Evolutionary conservation across 1,284 basidiomycete genomes (phyloP), one percentile per base, ranked within the genome.

Genomic region (Vanrija sp.): DNA sequence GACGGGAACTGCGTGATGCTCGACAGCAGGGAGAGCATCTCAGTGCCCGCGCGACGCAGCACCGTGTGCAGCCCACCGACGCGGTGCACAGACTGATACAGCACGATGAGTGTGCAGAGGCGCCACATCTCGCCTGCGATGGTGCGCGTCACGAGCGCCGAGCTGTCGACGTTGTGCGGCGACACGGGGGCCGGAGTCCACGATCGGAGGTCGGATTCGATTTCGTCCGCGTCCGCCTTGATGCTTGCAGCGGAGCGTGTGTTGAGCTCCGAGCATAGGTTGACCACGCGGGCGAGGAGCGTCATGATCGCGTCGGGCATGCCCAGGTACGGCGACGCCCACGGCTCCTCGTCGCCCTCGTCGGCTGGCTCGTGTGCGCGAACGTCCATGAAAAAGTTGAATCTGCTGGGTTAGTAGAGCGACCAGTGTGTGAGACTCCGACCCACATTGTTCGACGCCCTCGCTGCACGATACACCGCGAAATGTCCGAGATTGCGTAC

Each of bases 61-160:
- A 63, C 60, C 5, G 65, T 64, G 52, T 69, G 67, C 3, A 69
- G 46, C 2, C 52, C 50, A 3, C 67, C 67, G 2, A 67, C 64
- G 8, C 63, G 57, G 52, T 69, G 63, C 0, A 69, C 63, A 14
- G 57, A 60, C 55, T 61, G 49, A 34, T 68, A 68, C 23, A 68
- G 51, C 26, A 68, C 47, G 18, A 68, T 51, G 21, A 66, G 42
- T 16, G 64, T 60, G 19, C 57, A 58, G 14, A 59, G 49, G 3
- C 66, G 56, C 65, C 63, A 65, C 46, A 66, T 45, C 55, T 65
- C 59, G 26, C 65, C 65, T 0, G 62, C 65, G 34, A 65, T 65
- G 4, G 65, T 66, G 6, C 63, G 56, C 25, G 62, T 57, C n/a
- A 68, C 57, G 12, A 66, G 39, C 3, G 65, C 63, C 7, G 58